Percentiles rank a stretch among this genome's conserved stretches.
Evolutionary conservation across 257 asterid genomes (phyloP).

Genomic region (Solanum gandarillasii): DNA sequence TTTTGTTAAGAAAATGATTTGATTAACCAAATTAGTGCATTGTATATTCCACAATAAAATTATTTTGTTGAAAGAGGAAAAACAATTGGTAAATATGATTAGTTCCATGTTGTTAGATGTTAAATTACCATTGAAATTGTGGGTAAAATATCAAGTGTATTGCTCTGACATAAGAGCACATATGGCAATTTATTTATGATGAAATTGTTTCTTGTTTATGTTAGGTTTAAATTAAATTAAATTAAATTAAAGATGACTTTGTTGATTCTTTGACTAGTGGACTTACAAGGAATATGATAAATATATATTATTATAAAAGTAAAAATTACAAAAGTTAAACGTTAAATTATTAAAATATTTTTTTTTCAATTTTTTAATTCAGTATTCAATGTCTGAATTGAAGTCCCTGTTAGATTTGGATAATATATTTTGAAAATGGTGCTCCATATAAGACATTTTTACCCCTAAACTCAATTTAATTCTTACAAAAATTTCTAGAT

Average conservation of each 20-base stretch:
- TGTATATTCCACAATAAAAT: neutral
- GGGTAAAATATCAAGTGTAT: neutral
- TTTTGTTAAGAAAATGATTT: neutral
- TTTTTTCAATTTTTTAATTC: no score
- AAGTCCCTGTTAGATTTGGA: no score
- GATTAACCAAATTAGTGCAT: neutral
- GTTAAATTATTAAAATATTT: no score
- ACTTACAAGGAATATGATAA: no score
- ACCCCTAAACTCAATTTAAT: neutral
- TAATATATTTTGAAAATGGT: no score
- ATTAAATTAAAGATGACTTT: no score
- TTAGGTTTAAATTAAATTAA: neutral
- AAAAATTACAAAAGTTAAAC: no score
- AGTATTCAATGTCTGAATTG: fast-evolving
- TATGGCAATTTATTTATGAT: no score
- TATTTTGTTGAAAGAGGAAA: neutral
- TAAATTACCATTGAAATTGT: neutral
- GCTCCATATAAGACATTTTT: neutral
- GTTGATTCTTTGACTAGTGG: neutral
- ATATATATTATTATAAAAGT: no score
- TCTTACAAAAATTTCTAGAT: neutral
- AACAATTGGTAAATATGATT: neutral
- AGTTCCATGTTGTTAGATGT: neutral
- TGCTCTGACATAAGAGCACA: neutral
- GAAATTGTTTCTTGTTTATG: neutral